A percentile compares a stretch with the other conserved stretches of the same genome.
Conservation (phyloP, 441 rosid genomes). For the Adansonia madagascariensis region DNA sequence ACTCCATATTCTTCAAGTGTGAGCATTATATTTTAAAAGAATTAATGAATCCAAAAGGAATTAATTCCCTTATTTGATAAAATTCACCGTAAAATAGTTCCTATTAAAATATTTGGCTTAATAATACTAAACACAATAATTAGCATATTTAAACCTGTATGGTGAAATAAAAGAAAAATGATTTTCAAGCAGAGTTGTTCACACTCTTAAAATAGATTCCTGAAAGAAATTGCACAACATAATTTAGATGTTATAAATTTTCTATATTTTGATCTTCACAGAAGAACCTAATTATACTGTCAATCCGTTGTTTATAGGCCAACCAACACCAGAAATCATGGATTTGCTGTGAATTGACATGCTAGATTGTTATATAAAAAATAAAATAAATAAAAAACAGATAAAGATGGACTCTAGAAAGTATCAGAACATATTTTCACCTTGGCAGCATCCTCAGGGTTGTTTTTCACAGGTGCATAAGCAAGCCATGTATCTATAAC, state of each 20-base stretch:
- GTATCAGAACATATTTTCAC: slow-evolving; percentile 33
- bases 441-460: slow-evolving; percentile 36
- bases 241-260: too few species aligned
- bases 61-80: too few species aligned
- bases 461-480: not conserved
- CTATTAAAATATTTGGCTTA: not conserved
- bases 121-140: not conserved
- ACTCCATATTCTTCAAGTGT: too few species aligned
- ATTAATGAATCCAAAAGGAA: too few species aligned
- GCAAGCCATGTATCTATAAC: not conserved
- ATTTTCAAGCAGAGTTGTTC: not conserved
- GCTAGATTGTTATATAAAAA: not conserved
- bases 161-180: not conserved
- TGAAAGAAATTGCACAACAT: not conserved
- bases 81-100: too few species aligned
- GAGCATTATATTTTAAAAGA: too few species aligned
- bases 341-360: too few species aligned
- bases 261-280: too few species aligned
- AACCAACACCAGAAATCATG: not conserved
- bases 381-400: not conserved
- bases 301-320: not conserved
- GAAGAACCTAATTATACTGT: too few species aligned
- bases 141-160: not conserved
- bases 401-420: not conserved
- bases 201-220: too few species aligned